Conservation (phyloP, 352 stramenopile species). For the Pythium sp. region DNA sequence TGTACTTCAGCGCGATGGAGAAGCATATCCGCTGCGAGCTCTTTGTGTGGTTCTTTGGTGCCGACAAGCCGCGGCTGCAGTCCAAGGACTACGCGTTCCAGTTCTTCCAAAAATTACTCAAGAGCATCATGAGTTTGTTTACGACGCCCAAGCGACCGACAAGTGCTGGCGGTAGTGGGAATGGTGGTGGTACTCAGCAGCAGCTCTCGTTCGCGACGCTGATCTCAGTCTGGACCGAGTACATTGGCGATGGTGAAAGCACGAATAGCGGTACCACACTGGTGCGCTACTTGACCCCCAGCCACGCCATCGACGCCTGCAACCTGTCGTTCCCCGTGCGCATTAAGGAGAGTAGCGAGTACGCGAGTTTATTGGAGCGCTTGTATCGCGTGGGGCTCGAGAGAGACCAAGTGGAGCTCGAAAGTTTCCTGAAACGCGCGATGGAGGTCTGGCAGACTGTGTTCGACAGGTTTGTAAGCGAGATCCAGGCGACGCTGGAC, state of each 20-base stretch:
- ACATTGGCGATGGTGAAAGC: conserved; percentile 62
- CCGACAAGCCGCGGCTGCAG: conserved; percentile 32
- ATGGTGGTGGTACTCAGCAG: conserved; percentile 3
- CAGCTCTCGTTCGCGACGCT: conserved; percentile 39
- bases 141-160: conserved; percentile 26
- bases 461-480: conserved; percentile 31
- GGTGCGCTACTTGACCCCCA: conserved; percentile 21
- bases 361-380: conserved; percentile 31
- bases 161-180: background rate
- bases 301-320: conserved; percentile 42
- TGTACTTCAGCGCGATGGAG: conserved; percentile 45
- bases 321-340: conserved; percentile 34
- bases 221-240: conserved; percentile 55
- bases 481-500: conserved; percentile 26
- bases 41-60: conserved; percentile 67
- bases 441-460: conserved; percentile 45
- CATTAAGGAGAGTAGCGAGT: conserved; percentile 38
- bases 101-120: conserved; percentile 58
- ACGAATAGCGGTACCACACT: conserved; percentile 3
- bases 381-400: conserved; percentile 39
- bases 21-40: conserved; percentile 55
- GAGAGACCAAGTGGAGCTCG: conserved; percentile 40
- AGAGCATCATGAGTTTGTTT: conserved; percentile 37
- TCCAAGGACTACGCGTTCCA: conserved; percentile 57
- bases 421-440: conserved; percentile 32